phyloP scores from a whole-genome alignment of 2,329 filamentous ascomycete species.

The Penicillium sclerotigenum region DNA sequence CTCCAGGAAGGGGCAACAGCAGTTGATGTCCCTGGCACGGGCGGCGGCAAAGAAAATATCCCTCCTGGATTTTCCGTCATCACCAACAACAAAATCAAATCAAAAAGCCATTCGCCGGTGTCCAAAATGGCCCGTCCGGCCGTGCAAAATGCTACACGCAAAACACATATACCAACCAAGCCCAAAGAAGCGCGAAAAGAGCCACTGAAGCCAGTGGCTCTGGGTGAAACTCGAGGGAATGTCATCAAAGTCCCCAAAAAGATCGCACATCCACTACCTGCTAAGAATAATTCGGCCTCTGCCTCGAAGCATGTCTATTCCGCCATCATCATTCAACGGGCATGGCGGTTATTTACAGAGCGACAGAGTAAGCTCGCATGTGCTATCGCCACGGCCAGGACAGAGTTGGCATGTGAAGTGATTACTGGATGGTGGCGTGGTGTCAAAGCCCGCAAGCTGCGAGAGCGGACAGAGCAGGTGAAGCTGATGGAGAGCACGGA shows the following conservation, averaged over 20 bases:
- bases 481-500: neutral
- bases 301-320: constrained; percentile 51
- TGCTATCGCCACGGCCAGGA: constrained; percentile 39
- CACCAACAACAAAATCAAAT: constrained; percentile 17
- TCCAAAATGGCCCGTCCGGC: neutral
- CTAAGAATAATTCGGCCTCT: constrained; percentile 59
- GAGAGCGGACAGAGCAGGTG: neutral
- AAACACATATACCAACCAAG: neutral
- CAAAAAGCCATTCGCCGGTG: neutral
- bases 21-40: constrained; percentile 51
- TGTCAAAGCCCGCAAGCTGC: constrained; percentile 19
- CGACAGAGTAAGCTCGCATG: constrained; percentile 20
- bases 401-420: constrained; percentile 36
- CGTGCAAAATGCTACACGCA: neutral
- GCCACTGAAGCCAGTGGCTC: neutral
- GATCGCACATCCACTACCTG: constrained; percentile 25
- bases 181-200: neutral
- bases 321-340: constrained; percentile 52
- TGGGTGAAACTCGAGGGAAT: constrained; percentile 16
- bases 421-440: constrained; percentile 38
- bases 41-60: constrained; percentile 62
- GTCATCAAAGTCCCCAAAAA: neutral
- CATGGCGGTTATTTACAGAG: constrained; percentile 43
- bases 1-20: constrained; percentile 42
- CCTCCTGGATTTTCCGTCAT: constrained; percentile 46